phyloP scores from a whole-genome alignment of 179 eudicot genomes.

The Silene coronaria region DNA sequence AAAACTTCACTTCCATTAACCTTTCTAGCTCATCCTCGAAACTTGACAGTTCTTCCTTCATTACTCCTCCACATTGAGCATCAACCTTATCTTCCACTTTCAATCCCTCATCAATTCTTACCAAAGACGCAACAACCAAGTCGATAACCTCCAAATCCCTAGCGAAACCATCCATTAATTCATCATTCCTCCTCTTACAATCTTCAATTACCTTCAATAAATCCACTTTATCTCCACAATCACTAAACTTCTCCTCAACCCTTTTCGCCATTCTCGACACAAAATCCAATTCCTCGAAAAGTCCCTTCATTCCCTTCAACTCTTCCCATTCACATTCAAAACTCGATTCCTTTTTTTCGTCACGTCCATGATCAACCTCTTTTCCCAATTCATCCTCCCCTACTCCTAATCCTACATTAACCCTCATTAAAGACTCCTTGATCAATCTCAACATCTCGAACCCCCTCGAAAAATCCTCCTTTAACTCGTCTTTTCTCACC shows the following conservation, averaged over 20 bases:
- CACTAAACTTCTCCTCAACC: slow-evolving; percentile 32
- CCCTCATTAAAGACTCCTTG: slow-evolving; percentile 36
- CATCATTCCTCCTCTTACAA: slow-evolving; percentile 12
- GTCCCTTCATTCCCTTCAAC: not conserved
- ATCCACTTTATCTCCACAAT: slow-evolving; percentile 28
- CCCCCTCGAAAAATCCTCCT: slow-evolving; percentile 15
- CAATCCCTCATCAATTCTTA: slow-evolving; percentile 25
- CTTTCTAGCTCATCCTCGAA: slow-evolving; percentile 18
- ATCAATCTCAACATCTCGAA: slow-evolving; percentile 21
- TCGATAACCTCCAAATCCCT: slow-evolving; percentile 13
- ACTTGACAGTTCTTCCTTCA: slow-evolving; percentile 14
- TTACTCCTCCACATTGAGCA: slow-evolving; percentile 20
- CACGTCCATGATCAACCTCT: not conserved
- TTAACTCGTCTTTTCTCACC: slow-evolving; percentile 14
- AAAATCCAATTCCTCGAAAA: slow-evolving; percentile 23
- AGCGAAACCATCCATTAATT: not conserved
- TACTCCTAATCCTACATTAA: slow-evolving; percentile 20
- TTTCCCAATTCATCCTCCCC: slow-evolving; percentile 21
- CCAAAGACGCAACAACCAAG: slow-evolving; percentile 27
- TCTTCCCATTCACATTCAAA: slow-evolving; percentile 20
- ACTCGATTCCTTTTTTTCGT: not conserved
- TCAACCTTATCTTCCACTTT: slow-evolving; percentile 17
- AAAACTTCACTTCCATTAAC: slow-evolving; percentile 1
- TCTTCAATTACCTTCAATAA: slow-evolving; percentile 18
- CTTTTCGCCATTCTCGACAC: slow-evolving; percentile 26